Conservation (phyloP, 2,329 filamentous ascomycete genomes). For the Periconia sp. region DNA sequence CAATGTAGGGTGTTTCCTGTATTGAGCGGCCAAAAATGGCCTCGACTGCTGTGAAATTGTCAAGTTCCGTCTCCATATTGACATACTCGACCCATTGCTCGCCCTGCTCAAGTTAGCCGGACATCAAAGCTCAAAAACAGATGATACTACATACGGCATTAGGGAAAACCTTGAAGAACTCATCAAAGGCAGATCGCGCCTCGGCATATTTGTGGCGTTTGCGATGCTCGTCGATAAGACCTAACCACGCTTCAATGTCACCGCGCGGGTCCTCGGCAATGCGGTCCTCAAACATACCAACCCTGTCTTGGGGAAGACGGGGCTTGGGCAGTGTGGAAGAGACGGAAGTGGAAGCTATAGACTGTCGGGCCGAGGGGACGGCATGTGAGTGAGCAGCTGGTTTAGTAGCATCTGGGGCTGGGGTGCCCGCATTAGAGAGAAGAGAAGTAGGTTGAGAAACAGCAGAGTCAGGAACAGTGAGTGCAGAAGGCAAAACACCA, state of each 20-base stretch:
- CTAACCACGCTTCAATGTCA: constrained; percentile 88
- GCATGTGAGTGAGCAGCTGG: constrained; percentile 30
- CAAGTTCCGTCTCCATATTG: constrained; percentile 84
- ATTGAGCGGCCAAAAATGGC: constrained; percentile 81
- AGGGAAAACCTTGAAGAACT: constrained; percentile 86
- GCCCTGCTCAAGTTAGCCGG: constrained; percentile 66
- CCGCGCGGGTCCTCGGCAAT: constrained; percentile 91
- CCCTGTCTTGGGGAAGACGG: constrained; percentile 69
- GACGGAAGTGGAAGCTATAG: constrained; percentile 44
- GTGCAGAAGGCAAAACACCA: constrained; percentile 40
- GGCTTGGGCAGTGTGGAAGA: constrained; percentile 46
- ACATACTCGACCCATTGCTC: constrained; percentile 89
- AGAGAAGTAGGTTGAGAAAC: constrained; percentile 49
- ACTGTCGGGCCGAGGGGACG: constrained; percentile 31
- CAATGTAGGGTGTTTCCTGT: constrained; percentile 76
- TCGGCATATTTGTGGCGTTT: constrained; percentile 81
- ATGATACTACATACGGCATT: constrained; percentile 71
- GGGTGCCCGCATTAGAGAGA: constrained; percentile 49
- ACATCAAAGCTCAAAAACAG: constrained; percentile 3
- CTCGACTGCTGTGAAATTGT: constrained; percentile 80
- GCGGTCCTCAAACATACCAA: constrained; percentile 83
- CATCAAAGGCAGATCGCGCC: constrained; percentile 76
- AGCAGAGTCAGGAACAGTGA: constrained; percentile 48
- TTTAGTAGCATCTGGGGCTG: constrained; percentile 40
- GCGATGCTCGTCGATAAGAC: constrained; percentile 81